Evolutionary conservation across 2,329 filamentous ascomycete species (phyloP), one percentile per base, ranked within the genome.

Genomic region (Exophiala alcalophila): DNA sequence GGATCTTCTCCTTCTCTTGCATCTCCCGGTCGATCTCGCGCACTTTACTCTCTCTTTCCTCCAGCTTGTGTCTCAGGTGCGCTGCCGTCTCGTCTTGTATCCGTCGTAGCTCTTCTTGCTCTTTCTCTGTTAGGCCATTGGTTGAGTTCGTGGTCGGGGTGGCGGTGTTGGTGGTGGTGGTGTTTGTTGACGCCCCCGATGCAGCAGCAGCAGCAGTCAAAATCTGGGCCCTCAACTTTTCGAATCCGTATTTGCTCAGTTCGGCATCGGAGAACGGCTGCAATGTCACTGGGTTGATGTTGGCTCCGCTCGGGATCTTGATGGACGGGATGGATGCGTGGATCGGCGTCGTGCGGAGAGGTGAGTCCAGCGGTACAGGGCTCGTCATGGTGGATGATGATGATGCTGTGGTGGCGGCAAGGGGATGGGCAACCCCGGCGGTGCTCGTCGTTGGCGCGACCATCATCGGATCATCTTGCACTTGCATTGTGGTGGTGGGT

Each of bases 1-100:
- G 37, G 9, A 49, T 55, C 39, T 56, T 56, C 33, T 54, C 54
- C 31, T 55, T 56, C 33, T 55, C 54, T 12, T 53, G 50, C 42
- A 55, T 53, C 26, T 56, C 54, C 21, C 48, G 28, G 23, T 55
- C 50, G 27, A 55, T 50, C 36, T 55, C 48, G 10, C 47, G 42
- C 6, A 47, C 30, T 16, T 48, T 49, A 5, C 12, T 35, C 31
- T 53, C 47, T n/a, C 47, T 15, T 25, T 55, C 52, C n/a, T 55
- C 50, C 10, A 54, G 19, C 28, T 47, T 44, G 31, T 50, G 45
- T 25, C 39, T 51, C 39, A 56, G 19, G 43, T 49, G 26, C 26
- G 35, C 31, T 4, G 45, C 50, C 12, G 51, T 49, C 37, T 51
- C 51, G 3, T 55, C 50, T 6, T 35, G 40, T 12, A 51, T 4